Percentiles rank a stretch among this genome's conserved stretches.
These are phyloP conservation scores for Cercospora nicotianae DNA, from an alignment of 2,329 filamentous ascomycete genomes.

Conservation along the genomic window DNA sequence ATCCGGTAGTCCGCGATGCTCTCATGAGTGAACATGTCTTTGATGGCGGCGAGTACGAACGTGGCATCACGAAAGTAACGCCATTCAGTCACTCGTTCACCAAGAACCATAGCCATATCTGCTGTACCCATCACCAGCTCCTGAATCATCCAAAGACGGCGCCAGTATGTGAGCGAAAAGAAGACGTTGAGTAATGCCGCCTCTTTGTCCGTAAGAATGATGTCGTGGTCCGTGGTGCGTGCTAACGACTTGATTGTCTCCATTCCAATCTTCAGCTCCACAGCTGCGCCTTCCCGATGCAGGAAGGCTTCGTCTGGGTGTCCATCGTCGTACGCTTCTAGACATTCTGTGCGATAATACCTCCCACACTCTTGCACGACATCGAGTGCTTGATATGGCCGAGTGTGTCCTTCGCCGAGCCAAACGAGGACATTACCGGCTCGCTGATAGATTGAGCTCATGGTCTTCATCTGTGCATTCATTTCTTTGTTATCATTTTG, in stretches of 20 bases:
- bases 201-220: background rate
- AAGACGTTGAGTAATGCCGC: background rate
- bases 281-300: background rate
- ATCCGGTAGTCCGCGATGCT: background rate
- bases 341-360: background rate
- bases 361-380: background rate
- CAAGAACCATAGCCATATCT: background rate
- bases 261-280: background rate
- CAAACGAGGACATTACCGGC: background rate
- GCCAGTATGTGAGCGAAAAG: background rate
- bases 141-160: background rate
- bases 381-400: background rate
- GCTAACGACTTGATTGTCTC: background rate
- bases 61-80: background rate
- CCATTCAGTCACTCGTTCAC: background rate
- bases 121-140: background rate
- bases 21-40: background rate
- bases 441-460: background rate
- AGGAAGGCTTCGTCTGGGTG: background rate
- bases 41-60: background rate
- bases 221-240: background rate
- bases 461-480: background rate
- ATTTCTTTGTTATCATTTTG: background rate
- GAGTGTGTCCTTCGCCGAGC: background rate
- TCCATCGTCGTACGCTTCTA: background rate